Base-by-base conservation (phyloP, 2,329 filamentous ascomycete species). In the Neofusicoccum sp. region DNA sequence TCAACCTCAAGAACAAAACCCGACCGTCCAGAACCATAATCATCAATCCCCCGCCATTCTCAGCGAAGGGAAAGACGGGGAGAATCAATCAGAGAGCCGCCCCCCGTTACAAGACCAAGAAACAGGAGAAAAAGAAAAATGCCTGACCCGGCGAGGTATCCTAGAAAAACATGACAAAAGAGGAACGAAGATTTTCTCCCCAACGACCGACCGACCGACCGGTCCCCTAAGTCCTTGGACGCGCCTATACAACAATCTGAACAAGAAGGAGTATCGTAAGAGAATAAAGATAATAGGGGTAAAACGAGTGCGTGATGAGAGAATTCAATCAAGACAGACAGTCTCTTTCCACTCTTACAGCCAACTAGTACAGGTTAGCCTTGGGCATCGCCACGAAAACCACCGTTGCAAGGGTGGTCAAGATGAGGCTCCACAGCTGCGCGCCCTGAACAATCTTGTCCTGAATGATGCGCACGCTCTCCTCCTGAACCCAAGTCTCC, bases 401-500 rank as follows among this genome's bases (percentile, higher is more conserved):
- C 26, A 70, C 67, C 9, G 70, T 70, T 47, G 76, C 57, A 3
- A 67, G 53, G 7, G 70, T 60, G 26, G 74, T 69, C 7, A 70
- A 60, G 8, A 75, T 61, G 3, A 71, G 66, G 4, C 69, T 75
- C 71, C 70, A 75, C 5, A 75, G n/a, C 33, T 76, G 62, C 1
- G 73, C 69, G 36, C 67, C 62, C 62, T 73, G 65, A 0, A 78
- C 69, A 2, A 93, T 91, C 61, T 84, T 89, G 68, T 92, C 89
- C 74, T 93, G 90, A 58, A 93, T 88, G 72, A 88, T 84, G 58
- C 89, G 81, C 61, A 93, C 79, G 16, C 86, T 88, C 14, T 89
- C 89, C 77, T 93, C 90, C 74, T 91, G 83, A 53, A 92, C 87
- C 88, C 88, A 91, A 38, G 89, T 82, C 73, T 90, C 84, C 59